These are phyloP conservation scores for Diutina sp. DNA, from an alignment of 1,139 yeast species.

Conservation along the genomic window DNA sequence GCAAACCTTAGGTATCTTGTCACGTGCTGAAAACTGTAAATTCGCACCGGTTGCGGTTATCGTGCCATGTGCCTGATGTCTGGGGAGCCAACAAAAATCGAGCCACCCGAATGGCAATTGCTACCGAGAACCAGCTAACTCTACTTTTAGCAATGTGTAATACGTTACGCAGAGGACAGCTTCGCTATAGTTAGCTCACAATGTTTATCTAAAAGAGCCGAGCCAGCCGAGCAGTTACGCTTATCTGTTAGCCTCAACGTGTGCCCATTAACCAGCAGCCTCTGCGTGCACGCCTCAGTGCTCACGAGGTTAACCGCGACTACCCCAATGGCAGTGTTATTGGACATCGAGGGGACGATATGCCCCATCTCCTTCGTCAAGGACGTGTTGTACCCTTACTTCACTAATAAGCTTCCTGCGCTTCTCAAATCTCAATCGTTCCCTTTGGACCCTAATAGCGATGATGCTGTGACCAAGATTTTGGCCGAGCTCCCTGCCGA, in stretches of 20 bases:
- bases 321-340: slow-evolving; percentile 14
- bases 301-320: neutral
- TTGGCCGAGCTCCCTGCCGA: slow-evolving; percentile 33
- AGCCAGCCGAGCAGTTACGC: too few relatives aligned
- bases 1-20: neutral
- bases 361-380: slow-evolving; percentile 86
- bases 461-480: slow-evolving; percentile 13
- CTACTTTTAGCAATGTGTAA: too few relatives aligned
- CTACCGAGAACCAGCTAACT: too few relatives aligned
- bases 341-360: slow-evolving; percentile 87
- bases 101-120: too few relatives aligned
- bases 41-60: neutral
- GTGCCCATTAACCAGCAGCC: neutral
- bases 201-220: too few relatives aligned
- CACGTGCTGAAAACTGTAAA: neutral
- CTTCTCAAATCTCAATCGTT: slow-evolving; percentile 4
- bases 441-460: slow-evolving; percentile 15
- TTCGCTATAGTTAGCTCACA: too few relatives aligned
- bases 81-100: too few relatives aligned
- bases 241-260: too few relatives aligned
- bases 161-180: too few relatives aligned
- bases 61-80: neutral
- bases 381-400: slow-evolving; percentile 47
- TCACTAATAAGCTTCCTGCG: slow-evolving; percentile 17
- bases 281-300: neutral